Evolutionary conservation across 768 basidiomycete genomes (phyloP).

Genomic region (Lentinula sp.): DNA sequence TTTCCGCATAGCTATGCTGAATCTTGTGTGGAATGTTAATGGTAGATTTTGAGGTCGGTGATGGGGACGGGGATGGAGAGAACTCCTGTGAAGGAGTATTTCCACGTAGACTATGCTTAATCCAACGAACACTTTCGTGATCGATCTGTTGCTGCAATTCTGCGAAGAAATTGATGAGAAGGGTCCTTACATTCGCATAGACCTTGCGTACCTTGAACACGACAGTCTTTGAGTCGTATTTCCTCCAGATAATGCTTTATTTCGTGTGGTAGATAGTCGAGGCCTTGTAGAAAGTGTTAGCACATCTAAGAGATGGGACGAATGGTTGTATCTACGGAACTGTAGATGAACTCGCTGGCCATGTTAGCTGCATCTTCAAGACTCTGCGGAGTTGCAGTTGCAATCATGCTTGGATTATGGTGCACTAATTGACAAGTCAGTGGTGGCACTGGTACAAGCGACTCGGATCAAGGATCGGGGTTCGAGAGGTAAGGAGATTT

Average conservation of each 20-base stretch:
- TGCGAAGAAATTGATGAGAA: constrained; percentile 11
- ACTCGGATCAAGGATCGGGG: too few species aligned
- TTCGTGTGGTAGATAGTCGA: constrained; percentile 50
- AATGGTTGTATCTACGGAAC: constrained; percentile 16
- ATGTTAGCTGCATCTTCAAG: constrained; percentile 48
- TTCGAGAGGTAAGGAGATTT: too few species aligned
- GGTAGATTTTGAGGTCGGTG: constrained; percentile 30
- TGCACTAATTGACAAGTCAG: too few species aligned
- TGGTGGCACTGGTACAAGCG: too few species aligned
- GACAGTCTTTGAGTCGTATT: constrained; percentile 39
- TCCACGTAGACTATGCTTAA: constrained; percentile 35
- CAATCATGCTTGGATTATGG: not conserved
- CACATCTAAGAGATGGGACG: not conserved
- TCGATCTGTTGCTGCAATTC: constrained; percentile 48
- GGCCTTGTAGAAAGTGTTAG: constrained; percentile 22
- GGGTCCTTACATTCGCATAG: not conserved
- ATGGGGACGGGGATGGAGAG: constrained; percentile 23
- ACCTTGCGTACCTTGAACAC: constrained; percentile 28
- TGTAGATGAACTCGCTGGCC: constrained; percentile 52
- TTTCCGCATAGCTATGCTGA: constrained; percentile 35
- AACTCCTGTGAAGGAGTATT: constrained; percentile 14
- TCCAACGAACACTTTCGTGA: constrained; percentile 41
- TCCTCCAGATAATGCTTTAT: constrained; percentile 47
- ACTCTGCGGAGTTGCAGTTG: constrained; percentile 19
- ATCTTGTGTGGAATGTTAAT: constrained; percentile 33